Evolutionary conservation across 371 early-diverging fungal genomes (phyloP).

Genomic region (Apophysomyces ossiformis): DNA sequence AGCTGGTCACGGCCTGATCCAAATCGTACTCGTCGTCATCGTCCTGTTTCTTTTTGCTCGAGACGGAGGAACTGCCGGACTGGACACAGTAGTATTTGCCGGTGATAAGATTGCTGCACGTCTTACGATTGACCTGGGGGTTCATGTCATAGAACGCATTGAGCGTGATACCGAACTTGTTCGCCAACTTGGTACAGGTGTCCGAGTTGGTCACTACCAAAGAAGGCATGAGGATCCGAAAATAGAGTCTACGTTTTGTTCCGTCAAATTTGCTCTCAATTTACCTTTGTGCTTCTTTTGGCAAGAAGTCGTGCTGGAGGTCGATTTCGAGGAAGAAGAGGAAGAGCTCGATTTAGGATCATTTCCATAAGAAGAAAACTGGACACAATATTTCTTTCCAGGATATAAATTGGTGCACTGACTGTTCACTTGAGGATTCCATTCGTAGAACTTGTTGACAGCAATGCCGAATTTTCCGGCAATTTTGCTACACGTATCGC

Average conservation of each 20-base stretch:
- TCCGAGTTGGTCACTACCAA: slow-evolving; percentile 25
- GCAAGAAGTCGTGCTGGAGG: slow-evolving; percentile 9
- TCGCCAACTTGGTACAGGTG: slow-evolving; percentile 28
- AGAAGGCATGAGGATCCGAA: not conserved
- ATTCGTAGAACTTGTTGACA: slow-evolving; percentile 22
- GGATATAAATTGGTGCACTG: slow-evolving; percentile 27
- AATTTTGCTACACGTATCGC: slow-evolving; percentile 26
- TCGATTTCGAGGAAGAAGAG: slow-evolving; percentile 6
- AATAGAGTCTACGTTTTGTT: not conserved
- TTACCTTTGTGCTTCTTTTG: slow-evolving; percentile 25
- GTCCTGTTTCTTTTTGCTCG: not conserved
- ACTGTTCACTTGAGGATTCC: slow-evolving; percentile 28
- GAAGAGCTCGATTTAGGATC: not conserved
- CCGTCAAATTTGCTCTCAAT: not conserved
- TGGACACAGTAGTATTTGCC: slow-evolving; percentile 26
- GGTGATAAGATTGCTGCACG: slow-evolving; percentile 28
- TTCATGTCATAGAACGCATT: slow-evolving; percentile 25
- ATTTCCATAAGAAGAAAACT: not conserved
- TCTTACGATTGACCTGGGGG: slow-evolving; percentile 20
- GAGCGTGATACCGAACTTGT: slow-evolving; percentile 24
- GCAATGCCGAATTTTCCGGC: slow-evolving; percentile 24
- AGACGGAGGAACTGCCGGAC: not conserved
- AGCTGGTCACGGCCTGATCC: slow-evolving; percentile 6
- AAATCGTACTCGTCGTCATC: not conserved
- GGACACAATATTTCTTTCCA: slow-evolving; percentile 25